Base-by-base conservation (phyloP, 2,329 filamentous ascomycete species). In the Monilinia polystroma region DNA sequence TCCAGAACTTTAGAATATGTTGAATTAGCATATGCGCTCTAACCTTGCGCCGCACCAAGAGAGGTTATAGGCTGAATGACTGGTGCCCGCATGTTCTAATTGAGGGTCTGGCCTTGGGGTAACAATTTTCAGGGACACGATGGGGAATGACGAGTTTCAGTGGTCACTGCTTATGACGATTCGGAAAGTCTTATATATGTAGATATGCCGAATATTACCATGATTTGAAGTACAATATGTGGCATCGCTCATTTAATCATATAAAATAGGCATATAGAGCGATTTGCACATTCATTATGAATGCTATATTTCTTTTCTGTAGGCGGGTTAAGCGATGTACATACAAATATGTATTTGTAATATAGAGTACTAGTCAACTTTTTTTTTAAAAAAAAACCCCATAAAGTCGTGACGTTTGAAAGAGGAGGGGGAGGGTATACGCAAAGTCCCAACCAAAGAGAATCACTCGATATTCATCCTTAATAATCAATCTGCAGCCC, bases 401-500 rank as follows among this genome's bases (percentile, higher is more conserved):
- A 62, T 62, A 53, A 54, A 43, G 41, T 66, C 23, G 35, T 32
- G 54, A 62, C 10, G 16, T 38, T 23, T 60, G 29, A 58, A 65
- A 60, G 51, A 53, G 35, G 49, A 53, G 35, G 56, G 56, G 64
- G 20, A 55, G 56, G 47, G 53, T 62, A 66, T 52, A 55, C 56
- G 53, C 56, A 66, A 62, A 51, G 32, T 53, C 56, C 47, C 38
- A 54, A 62, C 47, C 57, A 52, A 58, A 66, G 45, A 45, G 60
- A 63, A 54, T 43, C 56, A 49, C 57, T 66, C 47, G 26, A 51
- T 59, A 60, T 66, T 59, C 32, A 58, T 60, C 56, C 55, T 23
- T 49, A n/a, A 59, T 58, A 29, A 66, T 58, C 54, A 66, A 66
- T 66, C 47, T 66, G 47, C 54, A 51, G 49, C 54, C 55, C 55